phyloP scores from a whole-genome alignment of 495 filamentous ascomycete genomes.

The Penicillium bovifimosum region DNA sequence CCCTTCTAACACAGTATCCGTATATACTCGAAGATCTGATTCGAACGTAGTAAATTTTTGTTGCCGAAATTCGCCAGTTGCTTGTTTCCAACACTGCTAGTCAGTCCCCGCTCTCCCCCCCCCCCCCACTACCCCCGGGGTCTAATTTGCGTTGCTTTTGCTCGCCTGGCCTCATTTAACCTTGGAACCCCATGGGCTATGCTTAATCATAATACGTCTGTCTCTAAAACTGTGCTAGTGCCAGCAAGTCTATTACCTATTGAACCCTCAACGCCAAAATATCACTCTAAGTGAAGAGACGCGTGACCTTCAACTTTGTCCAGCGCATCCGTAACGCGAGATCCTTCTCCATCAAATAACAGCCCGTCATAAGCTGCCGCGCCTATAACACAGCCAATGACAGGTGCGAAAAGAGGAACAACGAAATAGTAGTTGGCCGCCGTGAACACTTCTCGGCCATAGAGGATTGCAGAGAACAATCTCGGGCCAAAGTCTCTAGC shows the following conservation, averaged over 20 bases:
- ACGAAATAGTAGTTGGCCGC: conserved; percentile 30
- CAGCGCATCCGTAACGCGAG: conserved; percentile 27
- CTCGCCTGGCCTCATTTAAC: background rate
- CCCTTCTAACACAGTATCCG: no score
- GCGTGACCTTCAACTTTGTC: conserved; percentile 27
- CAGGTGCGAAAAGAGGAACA: conserved; percentile 31
- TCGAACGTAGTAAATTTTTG: no score
- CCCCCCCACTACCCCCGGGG: no score
- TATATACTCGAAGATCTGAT: no score
- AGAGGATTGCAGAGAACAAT: conserved; percentile 32
- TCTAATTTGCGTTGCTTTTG: no score
- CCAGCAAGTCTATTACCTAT: background rate
- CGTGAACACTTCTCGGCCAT: conserved; percentile 30
- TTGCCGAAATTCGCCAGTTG: no score
- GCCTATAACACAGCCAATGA: conserved; percentile 29
- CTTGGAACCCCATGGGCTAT: background rate
- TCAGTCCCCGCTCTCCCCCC: no score
- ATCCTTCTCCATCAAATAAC: conserved; percentile 31
- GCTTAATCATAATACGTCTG: background rate
- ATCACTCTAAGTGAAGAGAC: conserved; percentile 24
- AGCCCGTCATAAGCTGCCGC: conserved; percentile 26
- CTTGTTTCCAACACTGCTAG: no score
- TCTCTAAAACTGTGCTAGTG: background rate
- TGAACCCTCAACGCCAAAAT: background rate
- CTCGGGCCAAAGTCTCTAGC: conserved; percentile 33